phyloP scores from a whole-genome alignment of 306 rosid genomes.

The Citrullus mucosospermus region DNA sequence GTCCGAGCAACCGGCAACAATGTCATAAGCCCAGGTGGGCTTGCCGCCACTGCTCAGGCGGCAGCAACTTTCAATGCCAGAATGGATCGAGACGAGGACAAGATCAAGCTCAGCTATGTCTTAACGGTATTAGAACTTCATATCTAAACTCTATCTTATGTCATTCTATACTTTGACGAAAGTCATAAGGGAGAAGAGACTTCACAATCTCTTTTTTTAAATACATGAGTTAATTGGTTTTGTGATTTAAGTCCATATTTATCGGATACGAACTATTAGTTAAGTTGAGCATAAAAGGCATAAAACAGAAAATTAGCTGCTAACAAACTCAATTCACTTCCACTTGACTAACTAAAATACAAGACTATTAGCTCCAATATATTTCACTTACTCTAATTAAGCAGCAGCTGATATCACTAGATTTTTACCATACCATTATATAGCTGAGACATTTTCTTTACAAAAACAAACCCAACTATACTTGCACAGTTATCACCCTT shows the following conservation, averaged over 20 bases:
- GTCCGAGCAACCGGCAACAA: constrained; percentile 43
- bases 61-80: constrained; percentile 42
- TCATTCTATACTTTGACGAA: too few species aligned
- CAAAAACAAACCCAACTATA: background rate
- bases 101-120: constrained; percentile 46
- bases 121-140: constrained; percentile 11
- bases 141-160: background rate
- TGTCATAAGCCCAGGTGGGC: constrained; percentile 36
- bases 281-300: too few species aligned
- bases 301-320: too few species aligned
- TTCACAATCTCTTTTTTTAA: too few species aligned
- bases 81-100: constrained; percentile 18
- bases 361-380: too few species aligned
- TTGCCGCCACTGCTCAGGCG: constrained; percentile 42
- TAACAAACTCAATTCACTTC: too few species aligned
- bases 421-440: background rate
- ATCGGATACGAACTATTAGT: too few species aligned
- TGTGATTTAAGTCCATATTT: too few species aligned
- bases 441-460: background rate
- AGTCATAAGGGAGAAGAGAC: too few species aligned
- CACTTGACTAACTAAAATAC: too few species aligned
- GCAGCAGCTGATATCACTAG: background rate
- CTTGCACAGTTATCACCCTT: background rate
- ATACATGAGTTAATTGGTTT: too few species aligned
- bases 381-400: background rate